Base-by-base conservation (phyloP, 169 alveolate genomes). In the Plasmodium sp. region DNA sequence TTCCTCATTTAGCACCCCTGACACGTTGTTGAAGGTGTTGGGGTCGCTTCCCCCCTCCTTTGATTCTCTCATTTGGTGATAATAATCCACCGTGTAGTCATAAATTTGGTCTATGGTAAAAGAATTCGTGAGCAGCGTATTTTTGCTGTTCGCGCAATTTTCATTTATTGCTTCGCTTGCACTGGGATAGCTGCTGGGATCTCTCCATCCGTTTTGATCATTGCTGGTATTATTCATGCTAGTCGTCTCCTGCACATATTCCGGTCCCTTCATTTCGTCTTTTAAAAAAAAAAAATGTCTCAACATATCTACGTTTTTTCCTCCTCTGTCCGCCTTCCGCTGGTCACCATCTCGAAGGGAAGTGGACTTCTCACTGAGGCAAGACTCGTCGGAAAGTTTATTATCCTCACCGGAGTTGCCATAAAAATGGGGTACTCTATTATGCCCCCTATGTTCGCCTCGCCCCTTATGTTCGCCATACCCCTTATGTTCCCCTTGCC, bases 21-120 rank as follows among this genome's bases (percentile, higher is more conserved):
- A 36, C 34, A 75, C 12, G 27, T 12, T 27, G 45, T 12, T 75
- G 54, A 34, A 34, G 34, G 83, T 6, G 16, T 75, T 33, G 39
- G 83, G 27, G 0, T 7, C 56, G 18, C 0, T 39, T 34, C 10
- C 31, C 82, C 54, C 45, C 54, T 18, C 62, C 22, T 71, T 36
- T 62, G 45, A 27, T 22, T 83, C 48, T 3, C 79, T 84, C 36
- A 75, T 48, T 18, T 74, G 58, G 56, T 51, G 75, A 67, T 84
- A 73, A 84, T 73, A 84, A 84, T 45, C 41, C 22, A 34, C 93
- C 10, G 93, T 84, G 39, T 84, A 84, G n/a, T 84, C 58, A 39
- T 74, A 84, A 33, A 84, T 84, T 73, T 84, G 67, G 43, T 84
- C 93, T 5, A 75, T 22, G n/a, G 85, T 84, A 54, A 84, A 67